Evolutionary conservation across 2,329 filamentous ascomycete species (phyloP), one percentile per base, ranked within the genome.

Genomic region (Cryphonectria japonica): DNA sequence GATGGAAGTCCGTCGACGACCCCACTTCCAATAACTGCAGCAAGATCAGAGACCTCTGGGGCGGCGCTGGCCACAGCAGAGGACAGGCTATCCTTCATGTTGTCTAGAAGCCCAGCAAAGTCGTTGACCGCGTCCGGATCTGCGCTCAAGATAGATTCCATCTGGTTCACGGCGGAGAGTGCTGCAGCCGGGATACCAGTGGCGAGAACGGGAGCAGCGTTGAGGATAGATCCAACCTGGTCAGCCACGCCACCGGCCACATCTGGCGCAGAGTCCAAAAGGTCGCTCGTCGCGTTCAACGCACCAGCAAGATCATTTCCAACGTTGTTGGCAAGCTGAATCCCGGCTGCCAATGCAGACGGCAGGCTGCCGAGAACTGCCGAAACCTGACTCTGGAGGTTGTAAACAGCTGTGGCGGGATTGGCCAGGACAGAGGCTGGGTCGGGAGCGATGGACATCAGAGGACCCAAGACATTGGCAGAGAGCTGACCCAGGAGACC

Each of bases 111-210:
- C 7, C 60, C 70, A 41, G 34, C 59, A 43, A 71, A 34, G 16
- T 52, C 52, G 8, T 64, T 54, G n/a, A 29, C 66, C 3, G 69
- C 34, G 11, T 37, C 46, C n/a, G 68, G 70, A 43, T 66, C 59
- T 3, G 67, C 32, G 39, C 37, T 61, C 60, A 73, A 61, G 19
- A 73, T 63, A 11, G 62, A 59, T 29, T 63, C 72, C 32, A 73
- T 46, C 34, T 72, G 67, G 62, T 63, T 66, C 37, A 72, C 68
- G 13, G 66, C 68, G 60, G 66, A 67, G 41, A 73, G 66, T 22
- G 70, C 72, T 50, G 57, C 72, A 60, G 70, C 72, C 19, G 72
- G 72, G 41, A 73, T 46, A 14, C 69, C 72, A 8, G 72, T 72
- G 66, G 70, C 72, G 22, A 73, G 67, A n/a, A 46, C 43, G 3